phyloP scores from a whole-genome alignment of 305 asterid species.

The Fraxinus floribunda region DNA sequence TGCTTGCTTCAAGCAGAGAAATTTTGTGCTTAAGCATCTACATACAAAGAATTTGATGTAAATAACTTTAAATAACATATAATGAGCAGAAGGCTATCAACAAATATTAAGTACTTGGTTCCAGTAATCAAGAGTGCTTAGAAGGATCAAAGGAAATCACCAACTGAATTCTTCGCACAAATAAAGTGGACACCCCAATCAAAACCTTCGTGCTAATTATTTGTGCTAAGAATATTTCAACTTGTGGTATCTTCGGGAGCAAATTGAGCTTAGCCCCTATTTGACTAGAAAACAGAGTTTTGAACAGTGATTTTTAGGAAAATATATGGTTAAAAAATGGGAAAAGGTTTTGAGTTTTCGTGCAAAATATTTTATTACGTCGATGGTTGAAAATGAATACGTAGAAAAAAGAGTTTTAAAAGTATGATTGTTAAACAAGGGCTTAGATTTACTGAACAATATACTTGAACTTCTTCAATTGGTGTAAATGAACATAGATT shows the following conservation, averaged over 20 bases:
- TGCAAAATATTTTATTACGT: too few species aligned
- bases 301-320: too few species aligned
- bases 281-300: too few species aligned
- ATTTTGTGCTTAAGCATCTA: conserved; percentile 90
- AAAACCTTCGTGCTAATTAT: background rate
- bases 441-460: background rate
- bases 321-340: too few species aligned
- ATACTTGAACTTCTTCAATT: conserved; percentile 78
- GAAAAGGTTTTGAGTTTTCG: too few species aligned
- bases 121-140: background rate
- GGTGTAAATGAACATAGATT: conserved; percentile 30
- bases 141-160: background rate
- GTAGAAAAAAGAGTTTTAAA: too few species aligned
- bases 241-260: background rate
- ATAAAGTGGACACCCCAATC: background rate
- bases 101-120: background rate
- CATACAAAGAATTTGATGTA: conserved; percentile 16
- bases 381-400: too few species aligned
- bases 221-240: background rate
- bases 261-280: conserved; percentile 6
- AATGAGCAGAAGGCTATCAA: background rate
- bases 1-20: conserved; percentile 90
- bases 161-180: background rate
- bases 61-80: conserved; percentile 18
- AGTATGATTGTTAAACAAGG: too few species aligned